Evolutionary conservation across 1,284 basidiomycete genomes (phyloP).

Genomic region (Ustilago vetiveriae): DNA sequence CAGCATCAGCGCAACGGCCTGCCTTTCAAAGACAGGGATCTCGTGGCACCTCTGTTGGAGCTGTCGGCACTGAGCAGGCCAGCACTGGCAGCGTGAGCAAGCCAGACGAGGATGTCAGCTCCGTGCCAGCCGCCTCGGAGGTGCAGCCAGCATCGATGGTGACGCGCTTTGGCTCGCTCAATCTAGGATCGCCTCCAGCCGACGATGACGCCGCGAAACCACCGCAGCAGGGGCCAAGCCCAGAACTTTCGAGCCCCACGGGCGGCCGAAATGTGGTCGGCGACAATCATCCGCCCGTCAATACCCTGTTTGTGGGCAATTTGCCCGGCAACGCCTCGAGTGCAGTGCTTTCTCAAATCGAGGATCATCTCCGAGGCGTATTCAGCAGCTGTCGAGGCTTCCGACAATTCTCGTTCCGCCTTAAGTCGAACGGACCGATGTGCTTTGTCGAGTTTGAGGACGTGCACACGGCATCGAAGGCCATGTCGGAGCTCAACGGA

Average conservation of each 20-base stretch:
- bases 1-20: conserved; percentile 18
- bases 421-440: conserved; percentile 96
- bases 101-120: conserved; percentile 33
- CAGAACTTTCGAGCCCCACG: conserved; percentile 46
- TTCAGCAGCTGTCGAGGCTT: conserved; percentile 84
- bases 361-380: conserved; percentile 82
- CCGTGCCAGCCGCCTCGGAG: conserved; percentile 22
- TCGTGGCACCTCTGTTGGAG: conserved; percentile 21
- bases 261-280: conserved; percentile 47
- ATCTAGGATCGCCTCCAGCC: conserved; percentile 41
- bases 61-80: conserved; percentile 7
- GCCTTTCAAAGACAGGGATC: conserved; percentile 37
- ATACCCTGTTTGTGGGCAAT: conserved; percentile 61
- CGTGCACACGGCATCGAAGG: conserved; percentile 82
- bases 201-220: conserved; percentile 23
- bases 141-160: conserved; percentile 12
- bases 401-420: conserved; percentile 89
- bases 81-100: conserved; percentile 6
- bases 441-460: conserved; percentile 92
- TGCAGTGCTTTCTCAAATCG: conserved; percentile 74
- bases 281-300: conserved; percentile 58
- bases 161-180: conserved; percentile 49
- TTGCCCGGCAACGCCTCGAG: conserved; percentile 51
- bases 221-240: conserved; percentile 29
- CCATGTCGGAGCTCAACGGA: conserved; percentile 89